Percentiles rank a stretch among this genome's conserved stretches.
Evolutionary conservation across 1,284 basidiomycete genomes (phyloP).

Genomic region (Xerocomus minutiporus): DNA sequence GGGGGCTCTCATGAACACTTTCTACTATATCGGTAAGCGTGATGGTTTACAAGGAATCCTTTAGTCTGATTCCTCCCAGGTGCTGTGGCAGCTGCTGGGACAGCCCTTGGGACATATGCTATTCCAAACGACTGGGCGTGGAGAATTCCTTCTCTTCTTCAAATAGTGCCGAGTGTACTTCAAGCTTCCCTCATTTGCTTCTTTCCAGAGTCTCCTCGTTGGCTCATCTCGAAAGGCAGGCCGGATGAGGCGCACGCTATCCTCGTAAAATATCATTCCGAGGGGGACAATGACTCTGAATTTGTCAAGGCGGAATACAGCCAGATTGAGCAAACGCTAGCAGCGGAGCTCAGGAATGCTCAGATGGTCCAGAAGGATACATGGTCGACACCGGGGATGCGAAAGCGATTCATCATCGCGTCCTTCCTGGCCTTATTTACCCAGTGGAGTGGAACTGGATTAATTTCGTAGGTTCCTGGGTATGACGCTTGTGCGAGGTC

Average conservation of each 20-base stretch:
- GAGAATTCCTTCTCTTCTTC: conserved; percentile 55
- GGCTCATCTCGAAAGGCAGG: conserved; percentile 51
- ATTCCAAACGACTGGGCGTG: conserved; percentile 50
- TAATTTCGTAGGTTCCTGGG: conserved; percentile 8
- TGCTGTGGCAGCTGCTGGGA: conserved; percentile 19
- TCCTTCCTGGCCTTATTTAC: conserved; percentile 41
- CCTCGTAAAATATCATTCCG: conserved; percentile 18
- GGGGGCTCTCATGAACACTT: conserved; percentile 8
- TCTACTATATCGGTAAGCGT: conserved; percentile 8
- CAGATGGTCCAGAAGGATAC: not conserved
- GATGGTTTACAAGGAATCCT: not conserved
- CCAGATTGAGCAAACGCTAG: conserved; percentile 48
- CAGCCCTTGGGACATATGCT: conserved; percentile 45
- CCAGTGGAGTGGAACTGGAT: conserved; percentile 35
- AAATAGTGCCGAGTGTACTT: conserved; percentile 45
- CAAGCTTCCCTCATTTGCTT: conserved; percentile 46
- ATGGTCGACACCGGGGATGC: not conserved
- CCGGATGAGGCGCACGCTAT: conserved; percentile 35
- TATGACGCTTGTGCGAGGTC: not conserved
- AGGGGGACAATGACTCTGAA: conserved; percentile 12
- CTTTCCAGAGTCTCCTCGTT: conserved; percentile 59
- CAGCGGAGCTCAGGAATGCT: conserved; percentile 4
- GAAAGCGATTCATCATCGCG: not conserved
- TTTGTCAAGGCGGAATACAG: conserved; percentile 25
- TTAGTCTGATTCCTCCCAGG: conserved; percentile 6